Evolutionary conservation across 176 grass and related monocot genomes (phyloP).

Genomic region (Zizania latifolia): DNA sequence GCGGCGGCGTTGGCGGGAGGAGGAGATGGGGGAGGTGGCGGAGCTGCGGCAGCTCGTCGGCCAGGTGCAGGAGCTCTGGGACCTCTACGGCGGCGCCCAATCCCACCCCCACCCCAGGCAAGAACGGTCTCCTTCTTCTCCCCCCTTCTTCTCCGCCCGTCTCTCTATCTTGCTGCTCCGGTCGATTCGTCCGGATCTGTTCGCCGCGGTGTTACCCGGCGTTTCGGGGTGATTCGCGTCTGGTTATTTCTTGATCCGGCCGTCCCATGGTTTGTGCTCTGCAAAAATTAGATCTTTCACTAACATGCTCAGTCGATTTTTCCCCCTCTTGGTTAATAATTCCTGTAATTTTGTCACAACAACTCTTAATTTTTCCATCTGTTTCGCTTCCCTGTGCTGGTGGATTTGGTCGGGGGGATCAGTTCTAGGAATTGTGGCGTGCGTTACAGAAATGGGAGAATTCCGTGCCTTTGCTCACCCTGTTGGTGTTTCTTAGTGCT

Average conservation of each 20-base stretch:
- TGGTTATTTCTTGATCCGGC: not conserved
- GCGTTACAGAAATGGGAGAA: not conserved
- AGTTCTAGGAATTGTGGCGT: not conserved
- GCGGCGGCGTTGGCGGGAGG: constrained; percentile 31
- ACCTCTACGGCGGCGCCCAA: constrained; percentile 81
- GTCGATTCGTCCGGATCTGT: constrained; percentile 21
- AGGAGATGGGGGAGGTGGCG: constrained; percentile 60
- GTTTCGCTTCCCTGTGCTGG: not conserved
- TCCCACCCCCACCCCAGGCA: constrained; percentile 53
- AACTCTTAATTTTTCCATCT: not conserved
- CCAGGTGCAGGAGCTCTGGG: constrained; percentile 87
- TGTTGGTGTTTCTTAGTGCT: not conserved
- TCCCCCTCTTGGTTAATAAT: not conserved
- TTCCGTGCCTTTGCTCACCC: not conserved
- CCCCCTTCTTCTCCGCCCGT: no score
- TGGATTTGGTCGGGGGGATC: constrained; percentile 3
- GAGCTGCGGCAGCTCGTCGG: constrained; percentile 86
- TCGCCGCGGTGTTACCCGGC: not conserved
- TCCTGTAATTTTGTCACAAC: not conserved
- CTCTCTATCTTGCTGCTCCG: no score
- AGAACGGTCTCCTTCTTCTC: not conserved
- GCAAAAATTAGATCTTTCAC: constrained; percentile 2
- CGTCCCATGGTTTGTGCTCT: not conserved
- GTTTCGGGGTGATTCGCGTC: not conserved
- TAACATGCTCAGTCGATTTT: not conserved